These are phyloP conservation scores for Brettanomyces anomalus DNA, from an alignment of 805 yeast species.

Conservation along the genomic window DNA sequence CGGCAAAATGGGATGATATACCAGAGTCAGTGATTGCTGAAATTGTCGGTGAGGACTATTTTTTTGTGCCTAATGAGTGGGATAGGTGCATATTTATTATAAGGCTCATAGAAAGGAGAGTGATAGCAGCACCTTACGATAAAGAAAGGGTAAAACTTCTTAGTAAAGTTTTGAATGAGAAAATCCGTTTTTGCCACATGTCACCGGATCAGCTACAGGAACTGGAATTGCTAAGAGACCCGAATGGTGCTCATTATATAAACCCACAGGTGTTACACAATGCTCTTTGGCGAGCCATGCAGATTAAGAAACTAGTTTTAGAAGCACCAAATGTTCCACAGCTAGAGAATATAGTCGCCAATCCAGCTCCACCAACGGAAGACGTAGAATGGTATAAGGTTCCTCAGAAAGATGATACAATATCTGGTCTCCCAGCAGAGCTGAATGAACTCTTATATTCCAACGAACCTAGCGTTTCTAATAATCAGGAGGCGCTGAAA, in stretches of 20 bases:
- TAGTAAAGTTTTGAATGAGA: conserved; percentile 29
- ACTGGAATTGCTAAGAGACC: conserved; percentile 31
- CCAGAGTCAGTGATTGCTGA: conserved; percentile 34
- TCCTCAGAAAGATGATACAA: conserved; percentile 39
- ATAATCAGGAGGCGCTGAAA: neutral
- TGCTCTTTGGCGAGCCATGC: conserved; percentile 42
- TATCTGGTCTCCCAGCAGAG: conserved; percentile 34
- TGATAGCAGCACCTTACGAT: conserved; percentile 1
- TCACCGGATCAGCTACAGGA: conserved; percentile 38
- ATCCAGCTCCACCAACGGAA: conserved; percentile 22
- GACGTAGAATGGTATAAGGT: conserved; percentile 29
- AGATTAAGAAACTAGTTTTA: conserved; percentile 32
- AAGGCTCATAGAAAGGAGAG: conserved; percentile 31
- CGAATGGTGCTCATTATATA: conserved; percentile 29
- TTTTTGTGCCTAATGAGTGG: conserved; percentile 48
- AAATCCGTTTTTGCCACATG: conserved; percentile 39
- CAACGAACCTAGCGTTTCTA: conserved; percentile 4
- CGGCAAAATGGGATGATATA: conserved; percentile 37
- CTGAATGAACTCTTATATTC: conserved; percentile 16
- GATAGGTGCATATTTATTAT: conserved; percentile 42
- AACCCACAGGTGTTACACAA: conserved; percentile 30
- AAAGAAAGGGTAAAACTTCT: conserved; percentile 16
- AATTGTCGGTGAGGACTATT: conserved; percentile 40
- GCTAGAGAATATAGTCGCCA: conserved; percentile 21
- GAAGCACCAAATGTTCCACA: conserved; percentile 20